Percentiles rank a stretch among this genome's conserved stretches.
These are phyloP conservation scores for Berberis vulgaris DNA, from an alignment of 164 flowering plant species.

Conservation along the genomic window DNA sequence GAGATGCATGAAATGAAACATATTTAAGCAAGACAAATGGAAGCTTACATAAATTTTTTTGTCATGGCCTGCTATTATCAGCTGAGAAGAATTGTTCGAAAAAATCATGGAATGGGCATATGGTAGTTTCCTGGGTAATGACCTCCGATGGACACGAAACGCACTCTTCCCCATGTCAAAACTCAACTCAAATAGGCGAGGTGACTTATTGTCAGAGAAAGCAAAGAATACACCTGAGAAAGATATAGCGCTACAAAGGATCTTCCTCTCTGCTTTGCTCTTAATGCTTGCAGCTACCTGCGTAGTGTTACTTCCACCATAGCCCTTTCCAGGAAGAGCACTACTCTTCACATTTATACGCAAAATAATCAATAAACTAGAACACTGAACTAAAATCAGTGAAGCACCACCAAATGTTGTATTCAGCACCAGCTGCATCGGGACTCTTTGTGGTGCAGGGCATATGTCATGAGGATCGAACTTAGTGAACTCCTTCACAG, in stretches of 20 bases:
- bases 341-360: slow-evolving; percentile 29
- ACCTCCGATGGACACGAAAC: slow-evolving; percentile 45
- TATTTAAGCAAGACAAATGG: not conserved
- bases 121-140: slow-evolving; percentile 59
- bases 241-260: slow-evolving; percentile 75
- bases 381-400: slow-evolving; percentile 59
- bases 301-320: slow-evolving; percentile 35
- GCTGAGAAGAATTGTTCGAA: slow-evolving; percentile 56
- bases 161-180: slow-evolving; percentile 25
- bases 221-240: slow-evolving; percentile 58
- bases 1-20: not conserved
- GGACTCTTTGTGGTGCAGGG: slow-evolving; percentile 92
- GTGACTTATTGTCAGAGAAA: slow-evolving; percentile 69
- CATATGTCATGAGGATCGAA: slow-evolving; percentile 96
- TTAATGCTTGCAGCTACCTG: slow-evolving; percentile 55
- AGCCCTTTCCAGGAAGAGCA: slow-evolving; percentile 16
- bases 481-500: slow-evolving; percentile 69
- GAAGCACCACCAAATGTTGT: slow-evolving; percentile 38
- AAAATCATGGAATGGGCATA: slow-evolving; percentile 83
- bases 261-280: slow-evolving; percentile 57
- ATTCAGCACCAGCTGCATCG: slow-evolving; percentile 54
- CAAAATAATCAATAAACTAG: slow-evolving; percentile 47
- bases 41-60: slow-evolving; percentile 26
- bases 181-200: slow-evolving; percentile 54
- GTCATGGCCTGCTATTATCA: slow-evolving; percentile 79